A percentile compares a stretch with the other conserved stretches of the same genome.
Evolutionary conservation across 2,329 filamentous ascomycete species (phyloP).

Genomic region (Fusarium beomiforme): DNA sequence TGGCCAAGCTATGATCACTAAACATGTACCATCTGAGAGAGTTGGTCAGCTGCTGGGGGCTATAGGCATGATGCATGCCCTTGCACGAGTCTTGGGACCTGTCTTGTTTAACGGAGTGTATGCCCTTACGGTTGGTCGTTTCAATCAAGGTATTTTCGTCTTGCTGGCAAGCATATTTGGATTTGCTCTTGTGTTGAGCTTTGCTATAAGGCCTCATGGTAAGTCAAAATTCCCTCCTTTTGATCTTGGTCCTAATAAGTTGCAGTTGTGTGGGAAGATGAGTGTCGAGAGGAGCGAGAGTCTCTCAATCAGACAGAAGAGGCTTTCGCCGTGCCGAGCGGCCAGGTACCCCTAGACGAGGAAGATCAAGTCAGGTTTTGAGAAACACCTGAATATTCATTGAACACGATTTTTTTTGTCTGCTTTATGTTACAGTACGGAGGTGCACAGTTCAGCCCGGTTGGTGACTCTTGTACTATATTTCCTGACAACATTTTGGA

Average conservation of each 20-base stretch:
- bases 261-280: constrained; percentile 49
- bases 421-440: background rate
- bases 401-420: background rate
- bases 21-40: constrained; percentile 85
- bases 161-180: constrained; percentile 74
- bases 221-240: constrained; percentile 53
- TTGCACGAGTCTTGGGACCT: constrained; percentile 82
- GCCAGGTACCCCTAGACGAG: constrained; percentile 37
- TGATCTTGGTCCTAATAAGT: constrained; percentile 21
- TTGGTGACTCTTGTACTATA: background rate
- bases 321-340: constrained; percentile 10
- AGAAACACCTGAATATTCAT: background rate
- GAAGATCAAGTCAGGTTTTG: constrained; percentile 46
- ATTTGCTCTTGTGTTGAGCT: constrained; percentile 71
- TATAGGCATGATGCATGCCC: constrained; percentile 83
- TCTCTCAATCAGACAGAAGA: constrained; percentile 29
- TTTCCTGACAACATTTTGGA: background rate
- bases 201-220: constrained; percentile 80
- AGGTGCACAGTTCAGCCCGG: background rate
- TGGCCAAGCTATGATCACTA: constrained; percentile 84
- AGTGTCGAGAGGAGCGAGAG: constrained; percentile 38
- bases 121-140: constrained; percentile 78
- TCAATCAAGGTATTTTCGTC: constrained; percentile 86
- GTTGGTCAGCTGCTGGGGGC: constrained; percentile 91
- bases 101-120: constrained; percentile 89